phyloP scores from a whole-genome alignment of 345 rosid genomes.

The Boechera retrofracta region DNA sequence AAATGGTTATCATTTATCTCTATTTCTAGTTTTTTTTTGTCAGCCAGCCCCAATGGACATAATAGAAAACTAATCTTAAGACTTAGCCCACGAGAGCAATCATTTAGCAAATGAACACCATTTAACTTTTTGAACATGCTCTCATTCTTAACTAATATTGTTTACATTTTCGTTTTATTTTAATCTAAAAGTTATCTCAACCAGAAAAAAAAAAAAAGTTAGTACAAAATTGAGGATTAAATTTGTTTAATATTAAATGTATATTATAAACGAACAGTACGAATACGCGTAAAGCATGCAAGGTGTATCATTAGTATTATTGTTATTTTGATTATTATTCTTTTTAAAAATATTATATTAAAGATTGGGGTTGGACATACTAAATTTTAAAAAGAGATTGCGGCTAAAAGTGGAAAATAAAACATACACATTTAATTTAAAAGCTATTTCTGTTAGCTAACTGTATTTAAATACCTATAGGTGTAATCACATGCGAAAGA shows the following conservation, averaged over 20 bases:
- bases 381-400: conserved; percentile 32
- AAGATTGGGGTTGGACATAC: conserved; percentile 15
- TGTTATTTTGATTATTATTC: neutral
- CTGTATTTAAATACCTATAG: conserved; percentile 36
- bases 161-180: neutral
- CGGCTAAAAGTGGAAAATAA: conserved; percentile 36
- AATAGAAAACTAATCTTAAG: conserved; percentile 1
- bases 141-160: conserved; percentile 29
- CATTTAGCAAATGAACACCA: conserved; percentile 44
- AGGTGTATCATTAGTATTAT: conserved; percentile 30
- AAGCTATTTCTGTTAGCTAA: no score
- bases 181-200: conserved; percentile 8
- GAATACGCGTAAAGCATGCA: conserved; percentile 44
- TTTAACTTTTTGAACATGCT: conserved; percentile 44
- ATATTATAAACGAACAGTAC: no score
- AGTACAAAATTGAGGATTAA: neutral
- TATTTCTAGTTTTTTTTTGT: no score
- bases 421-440: no score
- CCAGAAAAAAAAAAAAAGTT: neutral
- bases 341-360: conserved; percentile 15
- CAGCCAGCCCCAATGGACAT: neutral
- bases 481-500: no score
- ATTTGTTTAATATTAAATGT: neutral
- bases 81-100: conserved; percentile 43
- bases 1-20: neutral